Conservation (phyloP, 164 flowering plant species). For the Amborella trichopoda region DNA sequence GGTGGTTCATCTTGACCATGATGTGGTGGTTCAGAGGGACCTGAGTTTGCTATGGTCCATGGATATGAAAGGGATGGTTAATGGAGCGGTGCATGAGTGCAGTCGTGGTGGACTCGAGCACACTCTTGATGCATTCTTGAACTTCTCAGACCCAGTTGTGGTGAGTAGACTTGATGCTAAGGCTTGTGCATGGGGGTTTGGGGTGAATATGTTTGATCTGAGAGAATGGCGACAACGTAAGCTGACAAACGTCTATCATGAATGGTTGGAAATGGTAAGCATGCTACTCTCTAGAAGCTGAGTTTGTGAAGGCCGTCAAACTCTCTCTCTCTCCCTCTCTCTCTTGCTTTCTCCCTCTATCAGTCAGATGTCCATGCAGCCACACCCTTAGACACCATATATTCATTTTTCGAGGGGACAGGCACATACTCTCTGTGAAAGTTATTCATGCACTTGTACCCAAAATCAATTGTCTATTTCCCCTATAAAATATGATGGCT, state of each 20-base stretch:
- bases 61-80: slow-evolving; percentile 74
- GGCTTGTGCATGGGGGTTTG: slow-evolving; percentile 94
- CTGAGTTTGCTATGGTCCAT: slow-evolving; percentile 50
- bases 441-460: too few species aligned
- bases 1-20: slow-evolving; percentile 85
- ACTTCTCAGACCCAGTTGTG: slow-evolving; percentile 63
- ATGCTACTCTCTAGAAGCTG: background rate
- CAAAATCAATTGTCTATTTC: too few species aligned
- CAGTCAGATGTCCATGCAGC: background rate
- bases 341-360: too few species aligned
- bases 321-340: too few species aligned
- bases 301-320: background rate
- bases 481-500: too few species aligned
- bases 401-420: too few species aligned
- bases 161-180: slow-evolving; percentile 41
- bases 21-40: slow-evolving; percentile 90
- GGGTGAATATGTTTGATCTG: slow-evolving; percentile 85
- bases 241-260: slow-evolving; percentile 45
- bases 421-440: too few species aligned
- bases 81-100: slow-evolving; percentile 83
- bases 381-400: background rate
- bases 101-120: slow-evolving; percentile 32
- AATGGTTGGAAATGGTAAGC: slow-evolving; percentile 66
- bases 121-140: slow-evolving; percentile 47
- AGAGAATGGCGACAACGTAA: slow-evolving; percentile 56